Conservation (phyloP, 768 basidiomycete species). For the Tricholoma furcatifolium region DNA sequence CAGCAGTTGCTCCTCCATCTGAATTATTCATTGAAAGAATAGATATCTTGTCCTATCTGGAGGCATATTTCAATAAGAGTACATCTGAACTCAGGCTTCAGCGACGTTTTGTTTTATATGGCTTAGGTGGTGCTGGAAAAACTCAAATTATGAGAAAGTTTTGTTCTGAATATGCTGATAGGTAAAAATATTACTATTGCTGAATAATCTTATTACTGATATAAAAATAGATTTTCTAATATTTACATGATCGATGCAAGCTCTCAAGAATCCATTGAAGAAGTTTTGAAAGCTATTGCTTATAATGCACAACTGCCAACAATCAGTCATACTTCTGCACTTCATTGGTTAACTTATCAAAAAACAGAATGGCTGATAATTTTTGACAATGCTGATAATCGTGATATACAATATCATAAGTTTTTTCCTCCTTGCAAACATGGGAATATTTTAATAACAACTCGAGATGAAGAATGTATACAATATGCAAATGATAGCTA, state of each 20-base stretch:
- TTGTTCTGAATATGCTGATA: not conserved
- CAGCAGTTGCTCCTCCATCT: not conserved
- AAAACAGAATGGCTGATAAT: constrained; percentile 2
- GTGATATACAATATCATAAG: not conserved
- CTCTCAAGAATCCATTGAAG: not conserved
- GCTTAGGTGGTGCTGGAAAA: not conserved
- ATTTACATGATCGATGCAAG: constrained; percentile 1
- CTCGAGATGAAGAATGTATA: not conserved
- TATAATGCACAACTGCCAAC: not conserved
- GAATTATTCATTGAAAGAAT: not conserved
- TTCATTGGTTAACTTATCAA: not conserved
- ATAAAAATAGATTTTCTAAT: not conserved
- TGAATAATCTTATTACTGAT: not conserved
- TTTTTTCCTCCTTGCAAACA: not conserved
- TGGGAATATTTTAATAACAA: constrained; percentile 10
- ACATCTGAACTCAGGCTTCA: not conserved
- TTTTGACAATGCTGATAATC: constrained; percentile 6
- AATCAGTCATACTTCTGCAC: not conserved
- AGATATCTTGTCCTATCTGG: not conserved
- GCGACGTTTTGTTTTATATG: not conserved
- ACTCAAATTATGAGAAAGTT: not conserved
- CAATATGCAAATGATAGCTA: not conserved
- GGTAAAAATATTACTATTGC: not conserved
- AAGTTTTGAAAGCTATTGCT: not conserved
- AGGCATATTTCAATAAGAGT: not conserved